Evolutionary conservation across 108 stramenopile species (phyloP), one percentile per base, ranked within the genome.

Genomic region (Nannochloropsis oceanica): DNA sequence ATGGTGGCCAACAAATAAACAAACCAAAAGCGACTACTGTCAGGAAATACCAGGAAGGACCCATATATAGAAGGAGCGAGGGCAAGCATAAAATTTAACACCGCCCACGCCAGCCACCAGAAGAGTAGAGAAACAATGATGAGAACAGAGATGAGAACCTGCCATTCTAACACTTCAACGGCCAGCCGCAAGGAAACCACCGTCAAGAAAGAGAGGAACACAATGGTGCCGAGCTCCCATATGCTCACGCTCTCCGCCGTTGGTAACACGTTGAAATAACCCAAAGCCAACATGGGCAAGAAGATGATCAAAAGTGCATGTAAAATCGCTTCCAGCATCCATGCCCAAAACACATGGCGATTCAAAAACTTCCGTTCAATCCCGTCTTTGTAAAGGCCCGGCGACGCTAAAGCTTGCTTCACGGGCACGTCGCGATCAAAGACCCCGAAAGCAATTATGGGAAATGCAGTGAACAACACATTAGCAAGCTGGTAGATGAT

Each of bases 381-480:
- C 13, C 84, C 84, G 11, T 85, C 84, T 24, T 43, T 84, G 90
- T 91, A 92, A 7, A 92, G 81, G 34, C 44, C 50, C 8, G 92
- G 92, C 80, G 90, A 73, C 43, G 43, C 50, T 25, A 91, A 42
- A n/a, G 88, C 94, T 84, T 44, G 34, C 13, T 95, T 94, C 43
- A 92, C 92, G 82, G 94, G 92, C 26, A 90, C 59, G 81, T 90
- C 91, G 34, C 90, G 86, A 43, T 91, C 91, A 8, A 90, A 42
- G 9, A 91, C 82, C 13, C 90, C 91, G 27, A 89, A 84, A n/a
- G 85, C 83, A 42, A 91, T 86, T 84, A 91, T 84, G 18, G 91
- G 91, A 8, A 91, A 43, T 25, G 87, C 87, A 43, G 91, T 90
- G 86, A 89, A 90, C 43, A 89, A 84, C 0, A 91, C 81, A 87